phyloP scores from a whole-genome alignment of 1,139 yeast species.

The Wickerhamomyces sp. region DNA sequence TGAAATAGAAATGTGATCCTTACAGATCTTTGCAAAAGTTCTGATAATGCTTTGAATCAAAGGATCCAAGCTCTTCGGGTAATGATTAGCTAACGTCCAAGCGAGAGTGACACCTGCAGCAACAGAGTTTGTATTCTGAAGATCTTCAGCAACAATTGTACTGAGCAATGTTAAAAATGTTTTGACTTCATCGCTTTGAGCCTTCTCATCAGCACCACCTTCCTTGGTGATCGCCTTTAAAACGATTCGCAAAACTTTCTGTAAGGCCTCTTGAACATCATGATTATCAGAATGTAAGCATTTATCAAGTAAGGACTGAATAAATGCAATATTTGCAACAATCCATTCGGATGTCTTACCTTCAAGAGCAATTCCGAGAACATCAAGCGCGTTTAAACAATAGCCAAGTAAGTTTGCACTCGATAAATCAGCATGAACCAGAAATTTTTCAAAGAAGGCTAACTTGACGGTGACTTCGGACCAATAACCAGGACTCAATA shows the following conservation, averaged over 20 bases:
- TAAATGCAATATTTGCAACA: conserved; percentile 56
- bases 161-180: conserved; percentile 58
- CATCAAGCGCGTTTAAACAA: conserved; percentile 88
- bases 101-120: conserved; percentile 89
- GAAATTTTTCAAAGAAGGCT: conserved; percentile 79
- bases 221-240: conserved; percentile 53
- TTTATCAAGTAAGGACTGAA: conserved; percentile 74
- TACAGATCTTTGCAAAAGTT: conserved; percentile 81
- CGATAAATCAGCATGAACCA: conserved; percentile 72
- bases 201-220: conserved; percentile 42
- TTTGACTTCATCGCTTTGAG: conserved; percentile 56
- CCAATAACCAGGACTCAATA: conserved; percentile 75
- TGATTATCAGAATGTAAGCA: conserved; percentile 80
- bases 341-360: conserved; percentile 80
- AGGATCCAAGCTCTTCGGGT: conserved; percentile 70
- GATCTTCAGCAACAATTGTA: conserved; percentile 75
- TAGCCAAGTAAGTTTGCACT: conserved; percentile 57
- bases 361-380: conserved; percentile 76
- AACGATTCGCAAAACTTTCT: conserved; percentile 64
- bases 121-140: conserved; percentile 74
- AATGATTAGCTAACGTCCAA: conserved; percentile 72
- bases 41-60: conserved; percentile 75
- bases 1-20: conserved; percentile 78
- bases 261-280: conserved; percentile 78
- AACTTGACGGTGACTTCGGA: conserved; percentile 81